These are phyloP conservation scores for Rhodotorula sp. DNA, from an alignment of 1,284 basidiomycete species.

Conservation along the genomic window DNA sequence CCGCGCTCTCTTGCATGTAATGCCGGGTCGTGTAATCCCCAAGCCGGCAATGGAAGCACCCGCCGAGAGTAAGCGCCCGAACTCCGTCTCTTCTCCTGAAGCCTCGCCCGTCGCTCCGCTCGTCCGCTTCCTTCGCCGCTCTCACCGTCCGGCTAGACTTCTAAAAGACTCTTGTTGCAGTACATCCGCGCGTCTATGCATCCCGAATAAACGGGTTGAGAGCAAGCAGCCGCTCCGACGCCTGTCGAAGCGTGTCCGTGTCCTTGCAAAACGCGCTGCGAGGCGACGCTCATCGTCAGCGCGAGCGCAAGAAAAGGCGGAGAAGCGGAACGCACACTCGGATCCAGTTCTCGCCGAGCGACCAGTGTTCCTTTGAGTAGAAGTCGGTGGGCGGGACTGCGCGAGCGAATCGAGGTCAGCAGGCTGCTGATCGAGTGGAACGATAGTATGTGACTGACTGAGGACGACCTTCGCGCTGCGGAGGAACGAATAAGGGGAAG, in stretches of 20 bases:
- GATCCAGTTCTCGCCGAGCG: slow-evolving; percentile 78
- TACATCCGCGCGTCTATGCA: not conserved
- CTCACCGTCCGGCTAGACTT: too few species aligned
- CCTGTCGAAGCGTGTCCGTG: slow-evolving; percentile 69
- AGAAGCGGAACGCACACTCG: slow-evolving; percentile 57
- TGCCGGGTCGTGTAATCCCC: too few species aligned
- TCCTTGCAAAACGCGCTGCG: slow-evolving; percentile 85
- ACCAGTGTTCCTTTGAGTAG: slow-evolving; percentile 78
- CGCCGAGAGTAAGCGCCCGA: too few species aligned
- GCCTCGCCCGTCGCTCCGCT: too few species aligned
- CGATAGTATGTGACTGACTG: too few species aligned
- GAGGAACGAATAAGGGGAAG: too few species aligned
- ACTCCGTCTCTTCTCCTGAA: too few species aligned
- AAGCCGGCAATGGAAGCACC: too few species aligned
- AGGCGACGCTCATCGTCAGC: not conserved
- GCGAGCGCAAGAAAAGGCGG: not conserved
- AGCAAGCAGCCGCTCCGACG: slow-evolving; percentile 70
- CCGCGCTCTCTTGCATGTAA: too few species aligned
- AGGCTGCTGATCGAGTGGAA: too few species aligned
- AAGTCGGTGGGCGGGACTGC: slow-evolving; percentile 87
- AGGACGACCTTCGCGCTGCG: slow-evolving; percentile 73
- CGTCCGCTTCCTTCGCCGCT: too few species aligned
- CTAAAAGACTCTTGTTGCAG: not conserved
- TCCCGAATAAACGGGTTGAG: slow-evolving; percentile 65
- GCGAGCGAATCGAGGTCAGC: not conserved